Conservation (phyloP, 768 basidiomycete genomes). For the Tulasnella sp. region DNA sequence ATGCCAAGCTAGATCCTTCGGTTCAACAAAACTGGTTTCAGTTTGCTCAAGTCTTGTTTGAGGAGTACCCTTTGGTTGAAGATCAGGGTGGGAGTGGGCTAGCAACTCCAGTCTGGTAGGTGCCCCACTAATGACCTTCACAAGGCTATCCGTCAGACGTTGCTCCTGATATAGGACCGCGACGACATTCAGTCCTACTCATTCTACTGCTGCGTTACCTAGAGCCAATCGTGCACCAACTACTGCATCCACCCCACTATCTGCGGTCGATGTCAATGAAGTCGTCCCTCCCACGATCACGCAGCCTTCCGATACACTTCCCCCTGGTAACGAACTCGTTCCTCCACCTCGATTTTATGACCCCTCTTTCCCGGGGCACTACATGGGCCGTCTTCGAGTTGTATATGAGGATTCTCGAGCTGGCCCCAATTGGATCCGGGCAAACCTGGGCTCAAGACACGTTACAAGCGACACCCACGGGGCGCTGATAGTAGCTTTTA, state of each 20-base stretch:
- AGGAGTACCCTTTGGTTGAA: neutral
- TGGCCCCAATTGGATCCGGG: neutral
- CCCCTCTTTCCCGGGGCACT: neutral
- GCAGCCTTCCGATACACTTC: neutral
- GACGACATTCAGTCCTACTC: neutral
- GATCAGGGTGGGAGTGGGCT: neutral
- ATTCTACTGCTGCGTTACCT: neutral
- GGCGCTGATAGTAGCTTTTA: neutral
- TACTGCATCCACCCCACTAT: too few species aligned
- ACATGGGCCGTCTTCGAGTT: neutral
- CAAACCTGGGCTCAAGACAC: neutral
- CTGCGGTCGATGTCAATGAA: too few species aligned
- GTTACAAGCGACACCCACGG: neutral
- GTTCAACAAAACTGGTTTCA: neutral
- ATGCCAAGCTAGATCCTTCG: neutral
- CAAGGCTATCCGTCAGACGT: neutral
- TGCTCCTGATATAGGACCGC: neutral
- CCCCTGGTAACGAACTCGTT: neutral
- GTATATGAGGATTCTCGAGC: neutral
- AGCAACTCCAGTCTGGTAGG: neutral
- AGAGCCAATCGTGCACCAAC: neutral
- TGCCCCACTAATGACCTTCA: neutral
- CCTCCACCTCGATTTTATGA: neutral
- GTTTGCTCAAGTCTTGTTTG: neutral
- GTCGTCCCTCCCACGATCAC: too few species aligned